Percentiles rank a stretch among this genome's conserved stretches.
Conservation (phyloP, 768 basidiomycete species). For the Lactifluus pinguis region DNA sequence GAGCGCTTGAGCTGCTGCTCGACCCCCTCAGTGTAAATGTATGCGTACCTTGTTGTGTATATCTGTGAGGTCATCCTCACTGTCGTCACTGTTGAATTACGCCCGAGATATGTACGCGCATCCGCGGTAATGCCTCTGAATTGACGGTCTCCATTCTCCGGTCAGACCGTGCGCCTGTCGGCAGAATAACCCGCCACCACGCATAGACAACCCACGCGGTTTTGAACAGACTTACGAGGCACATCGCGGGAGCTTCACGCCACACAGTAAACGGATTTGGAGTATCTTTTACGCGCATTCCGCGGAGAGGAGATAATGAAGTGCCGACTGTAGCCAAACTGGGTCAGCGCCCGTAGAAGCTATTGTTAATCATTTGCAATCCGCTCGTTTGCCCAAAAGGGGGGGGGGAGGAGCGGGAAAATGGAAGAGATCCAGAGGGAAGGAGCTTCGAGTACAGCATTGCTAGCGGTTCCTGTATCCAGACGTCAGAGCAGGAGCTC, state of each 20-base stretch:
- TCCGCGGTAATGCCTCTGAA: not conserved
- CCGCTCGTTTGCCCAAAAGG: not conserved
- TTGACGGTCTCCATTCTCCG: slow-evolving; percentile 1
- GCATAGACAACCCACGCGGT: not conserved
- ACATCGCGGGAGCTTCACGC: not conserved
- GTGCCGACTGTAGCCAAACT: not conserved
- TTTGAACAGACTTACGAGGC: not conserved
- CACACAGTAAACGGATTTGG: not conserved
- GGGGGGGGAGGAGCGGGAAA: not conserved
- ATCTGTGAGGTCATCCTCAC: not conserved
- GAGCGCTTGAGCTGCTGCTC: not conserved
- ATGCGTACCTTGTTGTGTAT: not conserved
- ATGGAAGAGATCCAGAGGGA: not conserved
- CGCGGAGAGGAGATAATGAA: not conserved
- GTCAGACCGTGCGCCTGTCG: not conserved
- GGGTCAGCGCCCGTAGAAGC: not conserved
- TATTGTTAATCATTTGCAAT: not conserved
- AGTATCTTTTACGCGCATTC: not conserved
- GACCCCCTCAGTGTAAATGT: not conserved
- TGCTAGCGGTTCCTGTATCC: not conserved
- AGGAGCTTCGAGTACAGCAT: not conserved
- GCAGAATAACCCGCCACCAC: not conserved
- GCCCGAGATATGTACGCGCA: not conserved
- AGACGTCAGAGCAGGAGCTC: not conserved
- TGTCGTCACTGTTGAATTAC: not conserved